These are phyloP conservation scores for Russula sp. DNA, from an alignment of 768 basidiomycete species.

Conservation along the genomic window DNA sequence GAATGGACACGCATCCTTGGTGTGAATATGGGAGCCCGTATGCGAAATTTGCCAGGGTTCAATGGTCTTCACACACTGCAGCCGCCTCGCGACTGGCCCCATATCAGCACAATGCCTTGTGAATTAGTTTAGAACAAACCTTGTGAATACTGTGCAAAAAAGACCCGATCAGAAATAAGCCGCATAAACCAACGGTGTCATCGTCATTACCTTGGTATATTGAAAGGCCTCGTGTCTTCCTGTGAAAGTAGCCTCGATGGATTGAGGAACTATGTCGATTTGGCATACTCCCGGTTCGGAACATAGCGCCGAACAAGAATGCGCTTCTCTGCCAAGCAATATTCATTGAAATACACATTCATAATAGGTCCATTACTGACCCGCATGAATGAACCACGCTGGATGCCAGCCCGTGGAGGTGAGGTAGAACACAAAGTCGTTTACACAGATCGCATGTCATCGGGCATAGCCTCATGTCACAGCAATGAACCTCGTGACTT, in stretches of 20 bases:
- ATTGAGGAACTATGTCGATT: slow-evolving; percentile 50
- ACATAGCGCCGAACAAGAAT: slow-evolving; percentile 40
- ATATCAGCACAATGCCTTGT: not conserved
- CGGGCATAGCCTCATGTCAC: slow-evolving; percentile 47
- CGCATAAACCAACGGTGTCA: not conserved
- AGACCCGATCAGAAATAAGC: not conserved
- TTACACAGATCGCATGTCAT: slow-evolving; percentile 48
- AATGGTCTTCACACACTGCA: slow-evolving; percentile 44
- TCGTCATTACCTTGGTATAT: slow-evolving; percentile 48
- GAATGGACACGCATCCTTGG: slow-evolving; percentile 36
- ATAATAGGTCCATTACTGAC: slow-evolving; percentile 28
- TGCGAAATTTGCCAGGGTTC: slow-evolving; percentile 38
- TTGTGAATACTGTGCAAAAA: slow-evolving; percentile 42
- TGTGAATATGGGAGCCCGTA: slow-evolving; percentile 42
- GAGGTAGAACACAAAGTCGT: slow-evolving; percentile 43
- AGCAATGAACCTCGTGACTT: slow-evolving; percentile 40
- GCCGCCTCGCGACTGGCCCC: slow-evolving; percentile 41
- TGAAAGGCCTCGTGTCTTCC: slow-evolving; percentile 54
- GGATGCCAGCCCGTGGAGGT: slow-evolving; percentile 43
- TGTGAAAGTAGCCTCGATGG: slow-evolving; percentile 55
- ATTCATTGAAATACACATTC: not conserved
- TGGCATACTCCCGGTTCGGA: slow-evolving; percentile 46
- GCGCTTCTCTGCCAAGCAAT: slow-evolving; percentile 37
- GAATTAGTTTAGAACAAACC: slow-evolving; percentile 28
- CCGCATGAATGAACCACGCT: slow-evolving; percentile 48